These are phyloP conservation scores for Candida dajiaensis DNA, from an alignment of 805 yeast species.

Conservation along the genomic window DNA sequence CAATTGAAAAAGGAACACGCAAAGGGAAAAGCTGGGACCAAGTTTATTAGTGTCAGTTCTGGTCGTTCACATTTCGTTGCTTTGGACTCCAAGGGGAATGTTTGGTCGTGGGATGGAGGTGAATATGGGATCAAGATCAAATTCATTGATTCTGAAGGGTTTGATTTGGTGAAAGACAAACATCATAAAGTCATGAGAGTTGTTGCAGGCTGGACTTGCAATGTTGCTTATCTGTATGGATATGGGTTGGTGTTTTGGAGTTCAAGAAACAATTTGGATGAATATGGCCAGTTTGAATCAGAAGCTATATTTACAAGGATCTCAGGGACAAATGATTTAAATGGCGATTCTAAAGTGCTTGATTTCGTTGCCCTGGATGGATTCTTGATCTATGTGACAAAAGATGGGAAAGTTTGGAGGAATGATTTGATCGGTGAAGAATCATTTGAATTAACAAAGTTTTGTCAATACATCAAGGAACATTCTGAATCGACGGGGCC, in stretches of 20 bases:
- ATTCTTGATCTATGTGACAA: conserved; percentile 43
- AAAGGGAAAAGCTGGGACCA: conserved; percentile 14
- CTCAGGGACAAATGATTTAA: conserved; percentile 32
- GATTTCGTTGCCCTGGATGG: conserved; percentile 56
- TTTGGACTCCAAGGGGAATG: conserved; percentile 38
- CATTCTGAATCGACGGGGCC: conserved; percentile 19
- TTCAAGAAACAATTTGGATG: conserved; percentile 25
- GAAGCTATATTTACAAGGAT: background rate
- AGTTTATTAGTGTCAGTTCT: conserved; percentile 45
- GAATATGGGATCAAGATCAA: conserved; percentile 38
- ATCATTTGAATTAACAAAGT: conserved; percentile 23
- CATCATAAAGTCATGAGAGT: conserved; percentile 37
- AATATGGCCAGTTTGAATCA: conserved; percentile 17
- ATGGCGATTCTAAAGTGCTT: conserved; percentile 31
- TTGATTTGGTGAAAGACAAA: conserved; percentile 22
- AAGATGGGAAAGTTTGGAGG: conserved; percentile 30
- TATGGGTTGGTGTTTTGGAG: conserved; percentile 60
- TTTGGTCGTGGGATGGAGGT: conserved; percentile 60
- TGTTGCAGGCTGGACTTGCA: conserved; percentile 64
- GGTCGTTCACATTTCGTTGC: conserved; percentile 66
- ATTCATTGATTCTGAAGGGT: conserved; percentile 27
- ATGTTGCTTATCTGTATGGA: conserved; percentile 41
- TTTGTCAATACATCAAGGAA: conserved; percentile 28
- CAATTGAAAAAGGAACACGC: background rate
- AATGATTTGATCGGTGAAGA: conserved; percentile 18